Percentiles rank a stretch among this genome's conserved stretches.
These are phyloP conservation scores for Pythium aquatile DNA, from an alignment of 352 stramenopile species.

Conservation along the genomic window DNA sequence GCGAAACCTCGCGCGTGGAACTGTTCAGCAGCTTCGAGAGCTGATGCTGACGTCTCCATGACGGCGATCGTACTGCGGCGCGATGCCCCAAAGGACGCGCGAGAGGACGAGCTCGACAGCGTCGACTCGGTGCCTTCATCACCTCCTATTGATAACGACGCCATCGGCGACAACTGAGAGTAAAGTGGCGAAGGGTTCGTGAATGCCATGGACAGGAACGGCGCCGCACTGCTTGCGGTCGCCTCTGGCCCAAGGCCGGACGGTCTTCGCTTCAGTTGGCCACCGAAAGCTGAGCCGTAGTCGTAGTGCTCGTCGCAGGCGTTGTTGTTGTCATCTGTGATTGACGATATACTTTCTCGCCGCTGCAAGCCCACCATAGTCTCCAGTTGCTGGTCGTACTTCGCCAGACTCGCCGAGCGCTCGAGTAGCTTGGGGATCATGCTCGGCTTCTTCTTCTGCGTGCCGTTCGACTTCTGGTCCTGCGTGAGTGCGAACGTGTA, in stretches of 20 bases:
- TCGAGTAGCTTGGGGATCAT: slow-evolving; percentile 40
- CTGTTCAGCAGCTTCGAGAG: slow-evolving; percentile 38
- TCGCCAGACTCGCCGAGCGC: slow-evolving; percentile 16
- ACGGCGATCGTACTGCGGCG: slow-evolving; percentile 32
- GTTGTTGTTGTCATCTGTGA: slow-evolving; percentile 24
- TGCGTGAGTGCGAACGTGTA: slow-evolving; percentile 88
- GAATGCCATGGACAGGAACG: background rate
- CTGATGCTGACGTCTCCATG: slow-evolving; percentile 21
- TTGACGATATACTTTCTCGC: background rate
- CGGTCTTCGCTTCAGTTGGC: slow-evolving; percentile 6
- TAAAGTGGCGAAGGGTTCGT: slow-evolving; percentile 4
- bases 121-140: background rate
- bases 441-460: slow-evolving; percentile 28
- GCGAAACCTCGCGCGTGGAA: slow-evolving; percentile 70
- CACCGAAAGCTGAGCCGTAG: background rate
- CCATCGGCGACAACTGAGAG: background rate
- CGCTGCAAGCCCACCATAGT: background rate
- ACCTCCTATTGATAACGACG: background rate
- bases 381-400: slow-evolving; percentile 35
- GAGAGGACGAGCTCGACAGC: background rate
- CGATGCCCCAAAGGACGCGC: background rate
- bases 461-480: slow-evolving; percentile 48
- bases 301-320: slow-evolving; percentile 14
- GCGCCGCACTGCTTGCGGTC: background rate
- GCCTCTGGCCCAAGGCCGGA: background rate